Evolutionary conservation across 352 stramenopile species (phyloP).

Genomic region (Pelagophyceae sp.): DNA sequence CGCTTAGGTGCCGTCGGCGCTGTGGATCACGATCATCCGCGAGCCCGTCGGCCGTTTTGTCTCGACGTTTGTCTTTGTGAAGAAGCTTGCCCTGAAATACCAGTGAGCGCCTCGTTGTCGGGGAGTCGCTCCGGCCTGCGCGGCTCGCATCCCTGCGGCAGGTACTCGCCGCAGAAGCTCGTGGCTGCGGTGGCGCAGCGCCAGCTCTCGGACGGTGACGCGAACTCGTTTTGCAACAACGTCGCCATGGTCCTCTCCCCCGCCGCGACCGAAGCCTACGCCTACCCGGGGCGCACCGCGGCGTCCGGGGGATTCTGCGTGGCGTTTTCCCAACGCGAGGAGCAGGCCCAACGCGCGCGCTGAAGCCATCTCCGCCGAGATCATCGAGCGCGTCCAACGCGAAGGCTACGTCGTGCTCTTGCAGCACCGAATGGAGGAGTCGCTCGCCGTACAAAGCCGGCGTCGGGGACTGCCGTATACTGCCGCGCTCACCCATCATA

Average conservation of each 20-base stretch:
- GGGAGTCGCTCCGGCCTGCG: too few species aligned
- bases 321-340: too few species aligned
- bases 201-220: background rate
- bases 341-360: background rate
- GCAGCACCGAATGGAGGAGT: background rate
- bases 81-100: background rate
- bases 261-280: background rate
- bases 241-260: background rate
- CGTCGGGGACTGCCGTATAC: background rate
- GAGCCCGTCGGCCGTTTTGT: conserved; percentile 16
- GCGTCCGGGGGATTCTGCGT: background rate
- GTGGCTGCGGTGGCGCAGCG: background rate
- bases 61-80: conserved; percentile 15
- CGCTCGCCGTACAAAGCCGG: too few species aligned
- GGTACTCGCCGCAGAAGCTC: background rate
- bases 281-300: background rate
- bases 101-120: too few species aligned
- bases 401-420: background rate
- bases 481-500: background rate
- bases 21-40: conserved; percentile 12
- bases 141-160: too few species aligned
- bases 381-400: background rate
- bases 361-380: background rate
- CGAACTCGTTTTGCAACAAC: conserved; percentile 21
- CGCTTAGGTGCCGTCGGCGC: background rate